Evolutionary conservation across 2,329 filamentous ascomycete species (phyloP), one percentile per base, ranked within the genome.

Genomic region (Cordyceps javanica): DNA sequence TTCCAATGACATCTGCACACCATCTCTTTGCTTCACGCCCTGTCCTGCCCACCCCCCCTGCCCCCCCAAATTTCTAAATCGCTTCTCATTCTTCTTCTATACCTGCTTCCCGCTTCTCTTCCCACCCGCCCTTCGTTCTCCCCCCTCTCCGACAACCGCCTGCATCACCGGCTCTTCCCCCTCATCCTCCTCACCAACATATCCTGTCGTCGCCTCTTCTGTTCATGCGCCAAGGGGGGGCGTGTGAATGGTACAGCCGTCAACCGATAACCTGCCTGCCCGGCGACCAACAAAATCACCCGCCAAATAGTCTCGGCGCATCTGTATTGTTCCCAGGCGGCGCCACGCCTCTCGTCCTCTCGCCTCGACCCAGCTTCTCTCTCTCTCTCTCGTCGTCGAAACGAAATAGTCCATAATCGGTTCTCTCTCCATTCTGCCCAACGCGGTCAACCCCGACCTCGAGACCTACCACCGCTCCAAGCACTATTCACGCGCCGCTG

Each of bases 221-320:
- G 52, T 55, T 55, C 41, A 46, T 44, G 51, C 51, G 51, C 51
- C 52, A 36, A 55, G 41, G 52, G 38, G n/a, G 41, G 52, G 39
- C 52, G 52, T 55, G 30, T 55, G 52, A 55, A 55, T 38, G 41
- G 41, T 19, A 9, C 16, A 41, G 3, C 39, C 13, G 7, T 30
- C 30, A 9, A 26, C 26, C 16, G 14, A n/a, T 8, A n/a, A n/a
- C n/a, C n/a, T n/a, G n/a, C n/a, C n/a, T n/a, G n/a, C n/a, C n/a
- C n/a, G n/a, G n/a, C n/a, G n/a, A 14, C 16, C 23, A 25, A 42
- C 41, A 5, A 21, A 46, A 34, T 21, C 30, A 7, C 16, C 36
- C 34, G 8, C 16, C 38, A 45, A 46, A 21, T 46, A 55, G 26
- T 28, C 39, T 21, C 38, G 32, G 6, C 21, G 41, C 9, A 36